phyloP scores from a whole-genome alignment of 2,329 filamentous ascomycete species.

The Xylariaceae sp. region DNA sequence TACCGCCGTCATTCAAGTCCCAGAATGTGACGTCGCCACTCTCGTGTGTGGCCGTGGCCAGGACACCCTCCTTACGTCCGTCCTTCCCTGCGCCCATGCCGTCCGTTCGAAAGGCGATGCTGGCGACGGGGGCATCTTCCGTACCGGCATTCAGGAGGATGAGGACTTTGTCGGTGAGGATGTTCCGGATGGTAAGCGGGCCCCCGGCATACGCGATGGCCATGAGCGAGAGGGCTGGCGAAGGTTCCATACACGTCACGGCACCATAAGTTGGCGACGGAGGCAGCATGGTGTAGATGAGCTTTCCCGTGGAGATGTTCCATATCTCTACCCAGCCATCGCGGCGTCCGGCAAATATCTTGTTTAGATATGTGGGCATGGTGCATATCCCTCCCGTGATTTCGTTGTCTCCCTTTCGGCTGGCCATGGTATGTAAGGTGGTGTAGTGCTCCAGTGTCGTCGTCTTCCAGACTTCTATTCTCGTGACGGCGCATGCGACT shows the following conservation, averaged over 20 bases:
- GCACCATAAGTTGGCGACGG: conserved; percentile 66
- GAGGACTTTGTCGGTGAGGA: conserved; percentile 69
- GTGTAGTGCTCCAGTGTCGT: conserved; percentile 84
- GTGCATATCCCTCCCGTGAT: conserved; percentile 76
- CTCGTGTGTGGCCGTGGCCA: conserved; percentile 78
- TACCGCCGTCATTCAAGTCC: conserved; percentile 87
- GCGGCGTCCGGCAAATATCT: conserved; percentile 80
- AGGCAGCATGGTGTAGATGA: conserved; percentile 84
- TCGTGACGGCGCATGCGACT: conserved; percentile 67
- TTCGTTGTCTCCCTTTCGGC: conserved; percentile 54
- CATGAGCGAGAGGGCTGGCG: conserved; percentile 76
- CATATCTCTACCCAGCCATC: conserved; percentile 94
- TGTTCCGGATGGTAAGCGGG: conserved; percentile 72
- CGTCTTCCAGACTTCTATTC: conserved; percentile 86
- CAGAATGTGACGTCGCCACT: conserved; percentile 91
- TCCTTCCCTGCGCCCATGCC: conserved; percentile 83
- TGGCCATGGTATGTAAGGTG: conserved; percentile 59
- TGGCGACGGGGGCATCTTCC: conserved; percentile 63
- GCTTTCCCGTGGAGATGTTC: conserved; percentile 89
- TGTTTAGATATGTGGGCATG: conserved; percentile 95
- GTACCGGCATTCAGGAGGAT: conserved; percentile 63
- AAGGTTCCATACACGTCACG: conserved; percentile 82
- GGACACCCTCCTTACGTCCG: conserved; percentile 78
- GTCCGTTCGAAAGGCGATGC: conserved; percentile 87
- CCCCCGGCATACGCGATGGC: conserved; percentile 84